Percentiles rank a stretch among this genome's conserved stretches.
Evolutionary conservation across 345 rosid genomes (phyloP).

Genomic region (Ailanthus altissimus): DNA sequence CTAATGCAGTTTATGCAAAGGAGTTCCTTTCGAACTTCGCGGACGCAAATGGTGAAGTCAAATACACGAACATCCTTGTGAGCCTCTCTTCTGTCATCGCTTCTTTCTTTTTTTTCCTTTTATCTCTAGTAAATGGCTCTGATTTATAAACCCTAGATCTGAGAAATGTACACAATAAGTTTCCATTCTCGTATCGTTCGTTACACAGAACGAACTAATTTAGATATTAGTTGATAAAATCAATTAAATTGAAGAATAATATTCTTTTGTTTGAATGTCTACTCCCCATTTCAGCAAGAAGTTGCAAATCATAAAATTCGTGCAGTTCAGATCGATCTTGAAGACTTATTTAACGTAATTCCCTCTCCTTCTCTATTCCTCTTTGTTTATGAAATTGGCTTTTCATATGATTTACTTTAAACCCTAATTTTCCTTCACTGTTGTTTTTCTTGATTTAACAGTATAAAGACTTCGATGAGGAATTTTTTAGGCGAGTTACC

Average conservation of each 20-base stretch:
- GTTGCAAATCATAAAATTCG: slow-evolving; percentile 78
- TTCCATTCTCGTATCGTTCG: background rate
- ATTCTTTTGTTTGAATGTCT: background rate
- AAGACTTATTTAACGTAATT: slow-evolving; percentile 75
- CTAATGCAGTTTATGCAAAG: slow-evolving; percentile 58
- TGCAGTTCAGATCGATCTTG: slow-evolving; percentile 76
- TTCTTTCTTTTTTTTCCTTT: background rate
- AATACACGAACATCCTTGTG: slow-evolving; percentile 82
- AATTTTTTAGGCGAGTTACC: slow-evolving; percentile 66
- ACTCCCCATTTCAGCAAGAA: slow-evolving; percentile 62
- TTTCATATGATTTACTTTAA: background rate
- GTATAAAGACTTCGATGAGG: slow-evolving; percentile 73
- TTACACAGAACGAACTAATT: background rate
- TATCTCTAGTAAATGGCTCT: background rate
- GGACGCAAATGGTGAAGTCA: slow-evolving; percentile 67
- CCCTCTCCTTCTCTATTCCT: background rate
- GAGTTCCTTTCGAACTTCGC: slow-evolving; percentile 75
- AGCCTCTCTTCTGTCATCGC: slow-evolving; percentile 24
- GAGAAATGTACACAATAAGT: background rate
- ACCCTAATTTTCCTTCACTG: slow-evolving; percentile 18
- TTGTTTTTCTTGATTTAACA: slow-evolving; percentile 23
- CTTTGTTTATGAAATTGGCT: too few species aligned
- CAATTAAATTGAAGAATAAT: too few species aligned
- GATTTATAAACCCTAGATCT: slow-evolving; percentile 22
- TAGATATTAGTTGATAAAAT: too few species aligned